A percentile compares a stretch with the other conserved stretches of the same genome.
Conservation (phyloP, 2,329 filamentous ascomycete genomes). For the Colletotrichum sp. region DNA sequence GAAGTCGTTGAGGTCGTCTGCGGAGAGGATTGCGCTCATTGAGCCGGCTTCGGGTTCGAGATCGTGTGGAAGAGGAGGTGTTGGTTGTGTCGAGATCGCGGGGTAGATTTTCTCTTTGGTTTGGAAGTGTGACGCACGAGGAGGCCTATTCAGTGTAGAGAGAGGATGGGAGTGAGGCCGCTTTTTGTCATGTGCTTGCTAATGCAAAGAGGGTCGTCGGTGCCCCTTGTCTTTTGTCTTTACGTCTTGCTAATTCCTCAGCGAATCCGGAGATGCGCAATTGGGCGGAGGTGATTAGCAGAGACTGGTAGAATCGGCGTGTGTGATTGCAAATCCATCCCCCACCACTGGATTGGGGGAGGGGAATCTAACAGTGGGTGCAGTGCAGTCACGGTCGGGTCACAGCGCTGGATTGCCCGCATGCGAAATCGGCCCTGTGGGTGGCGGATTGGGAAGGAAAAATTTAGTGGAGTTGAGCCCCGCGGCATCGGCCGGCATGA, state of each 20-base stretch:
- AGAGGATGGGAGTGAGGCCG: not conserved
- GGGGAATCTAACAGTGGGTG: not conserved
- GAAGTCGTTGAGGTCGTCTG: slow-evolving; percentile 98
- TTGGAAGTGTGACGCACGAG: not conserved
- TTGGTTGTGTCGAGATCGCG: not conserved
- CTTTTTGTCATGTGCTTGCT: not conserved
- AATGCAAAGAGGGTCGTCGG: not conserved
- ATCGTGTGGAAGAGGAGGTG: not conserved
- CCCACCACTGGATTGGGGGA: slow-evolving; percentile 19
- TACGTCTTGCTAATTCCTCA: not conserved
- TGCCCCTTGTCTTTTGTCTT: not conserved
- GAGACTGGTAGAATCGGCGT: not conserved
- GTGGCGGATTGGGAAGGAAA: slow-evolving; percentile 9
- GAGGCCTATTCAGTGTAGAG: not conserved
- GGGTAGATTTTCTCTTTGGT: not conserved
- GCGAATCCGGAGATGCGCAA: slow-evolving; percentile 21
- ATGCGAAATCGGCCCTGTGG: slow-evolving; percentile 18
- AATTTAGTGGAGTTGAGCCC: not conserved
- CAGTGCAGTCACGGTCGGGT: not conserved
- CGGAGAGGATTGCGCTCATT: slow-evolving; percentile 97
- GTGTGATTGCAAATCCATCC: slow-evolving; percentile 23
- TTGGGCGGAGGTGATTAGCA: not conserved
- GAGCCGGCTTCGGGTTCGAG: slow-evolving; percentile 26
- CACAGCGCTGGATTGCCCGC: not conserved
- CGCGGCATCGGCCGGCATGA: slow-evolving; percentile 12